A percentile compares a stretch with the other conserved stretches of the same genome.
phyloP scores from a whole-genome alignment of 306 rosid genomes.

The Citrullus colocynthis region DNA sequence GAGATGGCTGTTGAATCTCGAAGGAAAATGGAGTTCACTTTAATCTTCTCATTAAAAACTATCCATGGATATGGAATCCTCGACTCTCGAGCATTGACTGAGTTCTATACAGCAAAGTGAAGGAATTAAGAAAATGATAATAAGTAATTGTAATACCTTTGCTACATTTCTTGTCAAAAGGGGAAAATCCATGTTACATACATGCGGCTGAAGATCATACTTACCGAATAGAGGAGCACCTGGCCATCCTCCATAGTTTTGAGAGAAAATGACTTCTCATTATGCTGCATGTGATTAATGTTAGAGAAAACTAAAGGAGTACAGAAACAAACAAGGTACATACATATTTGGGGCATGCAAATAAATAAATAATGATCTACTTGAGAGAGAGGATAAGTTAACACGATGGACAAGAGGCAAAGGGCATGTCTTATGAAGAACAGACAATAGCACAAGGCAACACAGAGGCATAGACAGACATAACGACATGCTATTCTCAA shows the following conservation, averaged over 20 bases:
- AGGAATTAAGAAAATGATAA: conserved; percentile 8
- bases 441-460: neutral
- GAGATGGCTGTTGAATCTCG: conserved; percentile 92
- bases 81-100: conserved; percentile 84
- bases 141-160: neutral
- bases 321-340: neutral
- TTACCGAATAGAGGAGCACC: conserved; percentile 78
- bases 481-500: neutral
- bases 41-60: conserved; percentile 87
- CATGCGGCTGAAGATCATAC: conserved; percentile 16
- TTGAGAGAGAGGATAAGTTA: neutral
- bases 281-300: conserved; percentile 48
- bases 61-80: conserved; percentile 94
- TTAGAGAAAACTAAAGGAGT: conserved; percentile 8
- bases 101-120: conserved; percentile 45
- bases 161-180: neutral
- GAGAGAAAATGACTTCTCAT: conserved; percentile 73
- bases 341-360: neutral
- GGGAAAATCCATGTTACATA: neutral
- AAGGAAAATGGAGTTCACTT: conserved; percentile 91
- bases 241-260: conserved; percentile 99
- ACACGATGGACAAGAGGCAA: neutral
- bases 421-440: neutral
- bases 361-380: neutral
- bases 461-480: neutral